These are phyloP conservation scores for Aspergillus sp. DNA, from an alignment of 2,329 filamentous ascomycete species.

Conservation along the genomic window DNA sequence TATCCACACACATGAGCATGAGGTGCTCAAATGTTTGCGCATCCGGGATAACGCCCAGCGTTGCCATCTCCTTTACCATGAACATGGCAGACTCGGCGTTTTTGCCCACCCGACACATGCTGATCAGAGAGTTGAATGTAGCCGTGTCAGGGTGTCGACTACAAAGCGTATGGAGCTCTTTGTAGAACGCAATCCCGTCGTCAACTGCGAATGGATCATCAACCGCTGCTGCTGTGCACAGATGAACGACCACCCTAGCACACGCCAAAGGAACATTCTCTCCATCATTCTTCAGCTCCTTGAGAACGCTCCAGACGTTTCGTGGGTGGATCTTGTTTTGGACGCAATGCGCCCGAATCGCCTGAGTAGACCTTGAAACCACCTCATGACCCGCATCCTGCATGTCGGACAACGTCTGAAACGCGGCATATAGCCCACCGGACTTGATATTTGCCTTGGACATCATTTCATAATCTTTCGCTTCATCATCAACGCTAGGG, in stretches of 20 bases:
- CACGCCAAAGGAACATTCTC: slow-evolving; percentile 51
- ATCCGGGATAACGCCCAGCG: slow-evolving; percentile 55
- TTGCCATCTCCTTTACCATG: slow-evolving; percentile 61
- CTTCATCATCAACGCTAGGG: slow-evolving; percentile 55
- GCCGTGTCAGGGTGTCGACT: slow-evolving; percentile 38
- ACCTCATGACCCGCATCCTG: slow-evolving; percentile 59
- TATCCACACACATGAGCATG: slow-evolving; percentile 56
- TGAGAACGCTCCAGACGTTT: slow-evolving; percentile 58
- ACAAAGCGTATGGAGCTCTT: slow-evolving; percentile 56
- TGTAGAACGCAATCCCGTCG: slow-evolving; percentile 60
- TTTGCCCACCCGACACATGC: slow-evolving; percentile 45
- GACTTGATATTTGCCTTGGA: slow-evolving; percentile 66
- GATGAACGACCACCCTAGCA: slow-evolving; percentile 51
- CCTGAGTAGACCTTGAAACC: slow-evolving; percentile 60
- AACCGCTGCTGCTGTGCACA: slow-evolving; percentile 45
- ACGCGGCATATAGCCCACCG: slow-evolving; percentile 63
- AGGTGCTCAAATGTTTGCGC: slow-evolving; percentile 62
- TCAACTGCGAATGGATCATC: slow-evolving; percentile 38
- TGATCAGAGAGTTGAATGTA: slow-evolving; percentile 63
- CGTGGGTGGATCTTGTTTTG: slow-evolving; percentile 47
- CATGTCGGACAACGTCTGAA: slow-evolving; percentile 75
- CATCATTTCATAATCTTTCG: slow-evolving; percentile 77
- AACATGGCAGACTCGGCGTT: slow-evolving; percentile 60
- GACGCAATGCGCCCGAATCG: slow-evolving; percentile 60
- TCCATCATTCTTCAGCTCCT: slow-evolving; percentile 52